These are phyloP conservation scores for Tolypocladium endophyticum DNA, from an alignment of 2,329 filamentous ascomycete species.

Conservation along the genomic window DNA sequence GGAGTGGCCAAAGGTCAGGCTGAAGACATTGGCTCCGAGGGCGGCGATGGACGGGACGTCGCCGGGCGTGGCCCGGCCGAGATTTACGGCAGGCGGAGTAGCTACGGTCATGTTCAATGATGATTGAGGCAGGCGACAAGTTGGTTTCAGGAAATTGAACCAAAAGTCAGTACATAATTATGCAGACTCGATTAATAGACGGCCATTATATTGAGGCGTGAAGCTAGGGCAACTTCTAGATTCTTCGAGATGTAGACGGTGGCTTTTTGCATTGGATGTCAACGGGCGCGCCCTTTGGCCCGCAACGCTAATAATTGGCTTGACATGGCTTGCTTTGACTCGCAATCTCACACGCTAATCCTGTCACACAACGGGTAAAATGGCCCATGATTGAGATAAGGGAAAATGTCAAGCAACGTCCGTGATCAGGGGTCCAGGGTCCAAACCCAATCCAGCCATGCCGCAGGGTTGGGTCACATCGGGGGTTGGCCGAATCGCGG, in stretches of 20 bases:
- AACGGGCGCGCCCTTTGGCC: not conserved
- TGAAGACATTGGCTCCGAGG: conserved; percentile 26
- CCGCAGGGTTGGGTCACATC: not conserved
- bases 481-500: not conserved
- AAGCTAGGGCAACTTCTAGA: not conserved
- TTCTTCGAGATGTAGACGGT: not conserved
- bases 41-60: conserved; percentile 20
- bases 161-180: not conserved
- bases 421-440: not conserved
- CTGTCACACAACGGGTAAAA: not conserved
- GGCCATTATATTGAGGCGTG: not conserved
- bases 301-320: not conserved
- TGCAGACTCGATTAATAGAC: too few relatives aligned
- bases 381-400: not conserved
- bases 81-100: too few relatives aligned
- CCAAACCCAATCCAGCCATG: not conserved
- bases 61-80: not conserved
- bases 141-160: too few relatives aligned
- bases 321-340: not conserved
- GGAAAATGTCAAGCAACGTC: not conserved
- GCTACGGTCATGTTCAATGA: not conserved
- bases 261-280: not conserved
- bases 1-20: conserved; percentile 29
- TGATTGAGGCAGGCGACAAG: not conserved
- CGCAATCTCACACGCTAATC: not conserved